These are phyloP conservation scores for Rhododendron kiyosumense DNA, from an alignment of 148 eudicot genomes.

Conservation along the genomic window DNA sequence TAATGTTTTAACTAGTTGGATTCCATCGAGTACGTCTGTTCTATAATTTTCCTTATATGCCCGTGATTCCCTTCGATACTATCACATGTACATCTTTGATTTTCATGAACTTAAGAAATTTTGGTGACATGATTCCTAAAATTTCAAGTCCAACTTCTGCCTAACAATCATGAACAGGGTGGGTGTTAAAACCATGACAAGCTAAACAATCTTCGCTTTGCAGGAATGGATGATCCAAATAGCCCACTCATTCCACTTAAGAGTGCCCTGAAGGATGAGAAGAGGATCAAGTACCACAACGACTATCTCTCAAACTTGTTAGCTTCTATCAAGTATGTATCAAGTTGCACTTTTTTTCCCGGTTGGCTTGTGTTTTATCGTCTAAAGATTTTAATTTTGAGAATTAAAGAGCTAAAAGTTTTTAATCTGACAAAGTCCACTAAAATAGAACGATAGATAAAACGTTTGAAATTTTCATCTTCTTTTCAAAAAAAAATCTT, in stretches of 20 bases:
- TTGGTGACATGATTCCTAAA: not conserved
- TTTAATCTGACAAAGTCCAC: not conserved
- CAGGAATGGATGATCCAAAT: slow-evolving; percentile 90
- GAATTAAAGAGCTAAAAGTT: not conserved
- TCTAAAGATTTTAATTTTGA: not conserved
- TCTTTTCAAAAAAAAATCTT: not conserved
- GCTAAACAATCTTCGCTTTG: not conserved
- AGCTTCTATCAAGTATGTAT: slow-evolving; percentile 72
- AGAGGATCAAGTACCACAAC: slow-evolving; percentile 71
- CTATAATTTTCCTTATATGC: not conserved
- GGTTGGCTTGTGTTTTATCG: not conserved
- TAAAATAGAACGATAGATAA: not conserved
- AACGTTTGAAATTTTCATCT: not conserved
- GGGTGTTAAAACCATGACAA: not conserved
- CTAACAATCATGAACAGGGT: too few relatives aligned
- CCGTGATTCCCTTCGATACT: not conserved
- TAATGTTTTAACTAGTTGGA: not conserved
- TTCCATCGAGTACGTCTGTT: not conserved
- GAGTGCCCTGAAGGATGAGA: slow-evolving; percentile 60
- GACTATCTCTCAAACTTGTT: slow-evolving; percentile 70
- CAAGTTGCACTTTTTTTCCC: not conserved
- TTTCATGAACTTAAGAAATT: not conserved
- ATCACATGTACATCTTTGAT: not conserved
- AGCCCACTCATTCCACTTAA: slow-evolving; percentile 33
- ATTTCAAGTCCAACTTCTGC: not conserved